Evolutionary conservation across 441 rosid species (phyloP).

Genomic region (Eruca vesicaria): DNA sequence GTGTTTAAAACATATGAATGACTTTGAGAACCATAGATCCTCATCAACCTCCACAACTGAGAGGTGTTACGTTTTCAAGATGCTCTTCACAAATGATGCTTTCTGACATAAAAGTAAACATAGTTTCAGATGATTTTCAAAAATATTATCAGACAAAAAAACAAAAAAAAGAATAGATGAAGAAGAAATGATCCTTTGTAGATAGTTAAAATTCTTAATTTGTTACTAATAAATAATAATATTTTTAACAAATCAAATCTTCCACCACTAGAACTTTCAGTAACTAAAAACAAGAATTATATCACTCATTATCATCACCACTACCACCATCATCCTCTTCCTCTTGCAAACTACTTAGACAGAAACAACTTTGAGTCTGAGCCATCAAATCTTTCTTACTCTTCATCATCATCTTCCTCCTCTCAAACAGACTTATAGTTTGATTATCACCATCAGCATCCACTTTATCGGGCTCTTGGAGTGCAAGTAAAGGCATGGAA

Average conservation of each 20-base stretch:
- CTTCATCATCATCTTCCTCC: constrained; percentile 11
- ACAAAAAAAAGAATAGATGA: neutral
- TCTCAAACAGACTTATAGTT: neutral
- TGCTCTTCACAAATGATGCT: constrained; percentile 75
- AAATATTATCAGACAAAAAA: neutral
- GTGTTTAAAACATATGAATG: constrained; percentile 93
- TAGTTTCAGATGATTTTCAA: neutral
- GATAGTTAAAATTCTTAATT: neutral
- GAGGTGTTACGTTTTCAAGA: constrained; percentile 68
- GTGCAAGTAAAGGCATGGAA: constrained; percentile 57
- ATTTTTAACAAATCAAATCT: constrained; percentile 28
- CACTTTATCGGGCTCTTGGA: constrained; percentile 34
- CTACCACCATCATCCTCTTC: constrained; percentile 17
- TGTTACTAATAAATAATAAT: neutral
- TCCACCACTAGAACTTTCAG: constrained; percentile 21
- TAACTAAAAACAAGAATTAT: neutral
- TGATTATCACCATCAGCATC: constrained; percentile 4
- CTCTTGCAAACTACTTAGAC: constrained; percentile 50
- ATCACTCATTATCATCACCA: constrained; percentile 19
- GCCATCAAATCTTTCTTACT: constrained; percentile 24
- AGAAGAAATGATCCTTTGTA: neutral
- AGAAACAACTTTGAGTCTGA: constrained; percentile 51
- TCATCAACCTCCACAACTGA: constrained; percentile 96
- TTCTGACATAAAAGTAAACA: constrained; percentile 42
- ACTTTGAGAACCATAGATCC: constrained; percentile 90